phyloP scores from a whole-genome alignment of 805 yeast genomes.

The Tetrapisispora arboricola region DNA sequence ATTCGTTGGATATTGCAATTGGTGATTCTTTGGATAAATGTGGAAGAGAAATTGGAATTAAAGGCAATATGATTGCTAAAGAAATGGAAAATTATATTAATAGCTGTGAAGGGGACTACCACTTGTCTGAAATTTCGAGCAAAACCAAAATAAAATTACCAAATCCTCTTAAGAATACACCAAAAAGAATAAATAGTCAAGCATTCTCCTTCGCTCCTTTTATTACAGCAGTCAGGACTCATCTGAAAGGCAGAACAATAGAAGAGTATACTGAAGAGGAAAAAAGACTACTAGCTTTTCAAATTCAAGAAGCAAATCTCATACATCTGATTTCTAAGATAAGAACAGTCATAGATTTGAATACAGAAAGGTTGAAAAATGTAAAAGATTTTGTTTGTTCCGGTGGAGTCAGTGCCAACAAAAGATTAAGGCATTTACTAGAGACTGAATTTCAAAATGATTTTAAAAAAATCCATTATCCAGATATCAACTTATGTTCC shows the following conservation, averaged over 20 bases:
- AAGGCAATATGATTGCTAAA: conserved; percentile 78
- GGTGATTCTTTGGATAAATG: conserved; percentile 94
- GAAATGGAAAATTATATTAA: conserved; percentile 55
- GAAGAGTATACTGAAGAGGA: conserved; percentile 12
- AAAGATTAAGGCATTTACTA: conserved; percentile 41
- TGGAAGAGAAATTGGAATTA: conserved; percentile 71
- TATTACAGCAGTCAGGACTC: conserved; percentile 42
- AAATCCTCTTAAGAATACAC: conserved; percentile 44
- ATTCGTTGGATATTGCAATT: conserved; percentile 79
- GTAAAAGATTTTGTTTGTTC: conserved; percentile 62
- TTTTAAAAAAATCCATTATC: conserved; percentile 45
- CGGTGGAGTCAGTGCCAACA: conserved; percentile 90
- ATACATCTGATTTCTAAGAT: conserved; percentile 62
- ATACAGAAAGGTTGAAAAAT: conserved; percentile 31
- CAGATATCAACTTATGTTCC: conserved; percentile 66
- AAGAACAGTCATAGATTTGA: conserved; percentile 33
- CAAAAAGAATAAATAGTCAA: conserved; percentile 34
- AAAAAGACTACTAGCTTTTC: conserved; percentile 42
- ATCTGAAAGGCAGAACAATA: conserved; percentile 10
- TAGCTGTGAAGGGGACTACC: background rate
- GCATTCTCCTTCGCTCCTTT: conserved; percentile 77
- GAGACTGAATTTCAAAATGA: conserved; percentile 25
- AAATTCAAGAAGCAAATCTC: conserved; percentile 57
- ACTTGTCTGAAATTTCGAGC: background rate
- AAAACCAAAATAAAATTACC: conserved; percentile 28